Evolutionary conservation across 306 rosid species (phyloP).

Genomic region (Parietaria judaica): DNA sequence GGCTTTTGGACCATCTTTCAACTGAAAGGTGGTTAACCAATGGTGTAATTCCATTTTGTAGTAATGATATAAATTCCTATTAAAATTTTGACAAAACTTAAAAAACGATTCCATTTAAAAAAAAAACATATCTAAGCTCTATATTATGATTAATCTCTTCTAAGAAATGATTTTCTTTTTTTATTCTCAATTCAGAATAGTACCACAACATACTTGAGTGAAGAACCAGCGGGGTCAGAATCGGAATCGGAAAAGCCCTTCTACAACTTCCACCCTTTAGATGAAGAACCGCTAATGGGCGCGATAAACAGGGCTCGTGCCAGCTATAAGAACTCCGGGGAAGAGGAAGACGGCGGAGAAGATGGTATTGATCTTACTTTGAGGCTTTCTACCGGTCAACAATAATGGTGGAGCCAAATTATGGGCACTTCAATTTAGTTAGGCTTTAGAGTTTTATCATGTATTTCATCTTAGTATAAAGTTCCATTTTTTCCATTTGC

Average conservation of each 20-base stretch:
- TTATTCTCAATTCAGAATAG: background rate
- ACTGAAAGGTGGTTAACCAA: too few species aligned
- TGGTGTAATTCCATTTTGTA: too few species aligned
- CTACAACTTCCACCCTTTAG: slow-evolving; percentile 6
- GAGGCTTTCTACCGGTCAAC: slow-evolving; percentile 2
- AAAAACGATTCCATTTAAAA: too few species aligned
- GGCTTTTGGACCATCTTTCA: too few species aligned
- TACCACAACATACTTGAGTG: background rate
- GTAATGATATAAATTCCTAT: too few species aligned
- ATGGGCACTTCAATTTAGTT: background rate
- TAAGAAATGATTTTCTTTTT: too few species aligned
- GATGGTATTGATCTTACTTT: slow-evolving; percentile 13
- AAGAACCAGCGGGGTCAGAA: background rate
- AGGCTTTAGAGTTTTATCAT: too few species aligned
- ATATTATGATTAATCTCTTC: too few species aligned
- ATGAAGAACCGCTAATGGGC: background rate
- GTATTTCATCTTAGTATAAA: too few species aligned
- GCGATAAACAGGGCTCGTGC: background rate
- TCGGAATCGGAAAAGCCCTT: slow-evolving; percentile 7
- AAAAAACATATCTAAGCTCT: too few species aligned
- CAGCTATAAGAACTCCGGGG: background rate
- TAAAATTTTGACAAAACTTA: too few species aligned
- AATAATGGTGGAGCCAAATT: background rate
- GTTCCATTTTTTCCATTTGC: too few species aligned
- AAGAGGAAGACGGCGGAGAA: background rate